These are phyloP conservation scores for Ceratonia siliqua DNA, from an alignment of 306 rosid genomes.

Conservation along the genomic window DNA sequence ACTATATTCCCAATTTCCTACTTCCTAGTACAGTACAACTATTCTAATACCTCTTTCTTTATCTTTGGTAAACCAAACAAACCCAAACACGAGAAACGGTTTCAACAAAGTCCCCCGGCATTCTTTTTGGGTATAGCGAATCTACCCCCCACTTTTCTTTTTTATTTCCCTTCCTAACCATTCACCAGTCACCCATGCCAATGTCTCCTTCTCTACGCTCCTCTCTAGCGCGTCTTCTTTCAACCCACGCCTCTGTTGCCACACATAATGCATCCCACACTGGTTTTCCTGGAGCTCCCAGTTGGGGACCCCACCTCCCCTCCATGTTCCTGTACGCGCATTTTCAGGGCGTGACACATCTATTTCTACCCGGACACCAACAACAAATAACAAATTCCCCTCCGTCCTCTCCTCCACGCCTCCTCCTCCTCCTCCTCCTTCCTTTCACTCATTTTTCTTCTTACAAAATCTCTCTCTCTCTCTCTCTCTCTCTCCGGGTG, in stretches of 20 bases:
- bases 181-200: too few relatives aligned
- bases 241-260: background rate
- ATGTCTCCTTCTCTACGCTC: too few relatives aligned
- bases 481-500: background rate
- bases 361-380: background rate
- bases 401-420: background rate
- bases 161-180: too few relatives aligned
- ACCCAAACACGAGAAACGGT: background rate
- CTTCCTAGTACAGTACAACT: too few relatives aligned
- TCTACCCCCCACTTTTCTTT: slow-evolving; percentile 29
- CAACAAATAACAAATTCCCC: background rate
- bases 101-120: slow-evolving; percentile 45
- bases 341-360: background rate
- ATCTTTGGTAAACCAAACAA: background rate
- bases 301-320: background rate
- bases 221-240: background rate
- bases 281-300: background rate
- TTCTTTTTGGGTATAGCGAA: slow-evolving; percentile 44
- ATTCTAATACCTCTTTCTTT: too few relatives aligned
- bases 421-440: background rate
- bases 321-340: background rate
- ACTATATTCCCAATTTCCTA: too few relatives aligned
- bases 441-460: slow-evolving; percentile 7
- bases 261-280: too few relatives aligned
- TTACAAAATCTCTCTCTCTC: slow-evolving; percentile 25